Conservation (phyloP, 2,329 filamentous ascomycete species). For the Phaeosphaeriaceae sp. region DNA sequence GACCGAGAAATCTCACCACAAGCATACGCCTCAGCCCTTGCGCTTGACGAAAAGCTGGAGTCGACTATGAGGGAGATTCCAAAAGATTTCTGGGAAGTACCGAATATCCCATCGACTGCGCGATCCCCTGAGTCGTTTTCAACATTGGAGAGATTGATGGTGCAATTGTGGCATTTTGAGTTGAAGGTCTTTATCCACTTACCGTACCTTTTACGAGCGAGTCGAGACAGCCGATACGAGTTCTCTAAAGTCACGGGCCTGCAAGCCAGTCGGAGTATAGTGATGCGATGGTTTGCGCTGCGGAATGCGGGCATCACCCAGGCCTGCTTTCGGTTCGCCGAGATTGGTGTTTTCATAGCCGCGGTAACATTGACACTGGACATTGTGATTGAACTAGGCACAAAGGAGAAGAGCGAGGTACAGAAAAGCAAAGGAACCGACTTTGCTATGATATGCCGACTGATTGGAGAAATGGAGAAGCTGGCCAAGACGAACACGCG, state of each 20-base stretch:
- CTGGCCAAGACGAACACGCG: conserved; percentile 36
- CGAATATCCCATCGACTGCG: conserved; percentile 43
- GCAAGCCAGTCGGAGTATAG: conserved; percentile 43
- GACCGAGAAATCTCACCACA: conserved; percentile 39
- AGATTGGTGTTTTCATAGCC: conserved; percentile 44
- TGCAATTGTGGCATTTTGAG: conserved; percentile 46
- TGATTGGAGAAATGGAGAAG: conserved; percentile 46
- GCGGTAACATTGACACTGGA: conserved; percentile 44
- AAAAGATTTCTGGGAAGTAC: conserved; percentile 46
- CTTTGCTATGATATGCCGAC: conserved; percentile 45
- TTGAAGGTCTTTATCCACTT: conserved; percentile 46
- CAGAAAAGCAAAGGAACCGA: conserved; percentile 42
- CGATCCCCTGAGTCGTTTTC: conserved; percentile 36
- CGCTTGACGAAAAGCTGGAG: conserved; percentile 43
- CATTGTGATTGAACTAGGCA: conserved; percentile 44
- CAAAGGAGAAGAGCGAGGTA: conserved; percentile 42
- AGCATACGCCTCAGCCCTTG: conserved; percentile 39
- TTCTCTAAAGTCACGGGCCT: conserved; percentile 44
- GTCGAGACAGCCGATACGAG: conserved; percentile 41
- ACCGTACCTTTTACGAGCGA: conserved; percentile 40
- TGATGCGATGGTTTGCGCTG: conserved; percentile 47
- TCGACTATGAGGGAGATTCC: conserved; percentile 35
- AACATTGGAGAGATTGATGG: conserved; percentile 37
- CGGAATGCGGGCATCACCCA: conserved; percentile 44
- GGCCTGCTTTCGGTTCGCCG: conserved; percentile 42